phyloP scores from a whole-genome alignment of 1,139 yeast genomes.

The Yamadazyma friedrichii region DNA sequence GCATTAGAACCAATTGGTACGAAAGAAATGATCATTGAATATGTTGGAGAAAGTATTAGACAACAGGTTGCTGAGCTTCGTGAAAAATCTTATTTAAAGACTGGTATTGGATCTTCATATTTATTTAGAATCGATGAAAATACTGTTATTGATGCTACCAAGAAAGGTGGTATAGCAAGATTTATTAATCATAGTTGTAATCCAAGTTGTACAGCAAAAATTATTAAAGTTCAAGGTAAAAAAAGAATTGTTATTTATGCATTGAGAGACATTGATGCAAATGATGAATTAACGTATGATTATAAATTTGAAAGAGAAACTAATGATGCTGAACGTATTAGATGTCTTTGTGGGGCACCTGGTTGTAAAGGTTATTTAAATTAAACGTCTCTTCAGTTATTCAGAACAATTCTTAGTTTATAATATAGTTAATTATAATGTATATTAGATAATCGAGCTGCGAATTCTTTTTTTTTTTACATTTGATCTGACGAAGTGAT shows the following conservation, averaged over 20 bases:
- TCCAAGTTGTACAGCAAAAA: slow-evolving; percentile 96
- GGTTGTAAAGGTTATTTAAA: slow-evolving; percentile 92
- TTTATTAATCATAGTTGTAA: slow-evolving; percentile 96
- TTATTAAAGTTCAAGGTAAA: slow-evolving; percentile 90
- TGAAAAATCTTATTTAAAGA: slow-evolving; percentile 79
- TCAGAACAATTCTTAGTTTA: neutral
- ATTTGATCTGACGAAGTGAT: neutral
- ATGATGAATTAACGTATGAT: slow-evolving; percentile 93
- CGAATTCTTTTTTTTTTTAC: too few relatives aligned
- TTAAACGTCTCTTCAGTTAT: slow-evolving; percentile 23
- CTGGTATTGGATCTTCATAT: slow-evolving; percentile 95
- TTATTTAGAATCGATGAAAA: slow-evolving; percentile 90
- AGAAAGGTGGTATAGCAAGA: slow-evolving; percentile 94
- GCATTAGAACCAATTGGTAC: slow-evolving; percentile 94
- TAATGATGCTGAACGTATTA: slow-evolving; percentile 84
- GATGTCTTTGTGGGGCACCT: slow-evolving; percentile 92
- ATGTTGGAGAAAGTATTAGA: slow-evolving; percentile 94
- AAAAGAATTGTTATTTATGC: slow-evolving; percentile 96
- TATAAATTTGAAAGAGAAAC: slow-evolving; percentile 92
- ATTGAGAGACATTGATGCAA: slow-evolving; percentile 78
- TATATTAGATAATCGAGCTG: too few relatives aligned
- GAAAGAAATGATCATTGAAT: slow-evolving; percentile 95
- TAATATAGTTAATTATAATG: too few relatives aligned
- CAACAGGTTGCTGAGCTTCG: slow-evolving; percentile 94
- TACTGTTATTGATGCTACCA: slow-evolving; percentile 95